Conservation (phyloP, 1,284 basidiomycete species). For the Ustilago xerochloae region DNA sequence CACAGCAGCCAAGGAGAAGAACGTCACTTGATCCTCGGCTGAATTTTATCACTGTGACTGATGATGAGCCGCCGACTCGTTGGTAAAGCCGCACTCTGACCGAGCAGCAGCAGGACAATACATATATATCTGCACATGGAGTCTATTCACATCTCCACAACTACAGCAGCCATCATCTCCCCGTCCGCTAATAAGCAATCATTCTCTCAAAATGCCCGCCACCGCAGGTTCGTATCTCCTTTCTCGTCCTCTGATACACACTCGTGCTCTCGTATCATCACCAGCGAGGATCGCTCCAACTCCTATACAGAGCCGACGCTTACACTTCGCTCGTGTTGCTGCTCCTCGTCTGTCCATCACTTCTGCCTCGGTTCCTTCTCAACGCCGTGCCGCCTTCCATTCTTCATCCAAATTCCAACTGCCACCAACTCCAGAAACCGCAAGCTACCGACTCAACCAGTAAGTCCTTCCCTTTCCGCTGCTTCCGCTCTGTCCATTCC, state of each 20-base stretch:
- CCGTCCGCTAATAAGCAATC: neutral
- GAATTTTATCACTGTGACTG: neutral
- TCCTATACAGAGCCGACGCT: conserved; percentile 1
- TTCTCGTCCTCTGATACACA: neutral
- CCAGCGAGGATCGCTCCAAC: neutral
- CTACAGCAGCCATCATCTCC: neutral
- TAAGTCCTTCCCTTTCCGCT: conserved; percentile 18
- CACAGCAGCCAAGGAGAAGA: neutral
- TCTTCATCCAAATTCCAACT: neutral
- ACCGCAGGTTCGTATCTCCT: conserved; percentile 51
- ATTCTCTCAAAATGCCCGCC: conserved; percentile 51
- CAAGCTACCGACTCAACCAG: conserved; percentile 65
- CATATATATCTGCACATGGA: neutral
- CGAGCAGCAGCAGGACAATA: neutral
- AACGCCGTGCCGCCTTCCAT: neutral
- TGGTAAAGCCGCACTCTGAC: conserved; percentile 5
- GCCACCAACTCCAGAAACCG: conserved; percentile 53
- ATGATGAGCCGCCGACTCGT: conserved; percentile 4
- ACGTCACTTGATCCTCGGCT: no score
- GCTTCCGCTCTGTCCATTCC: neutral
- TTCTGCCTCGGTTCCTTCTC: neutral
- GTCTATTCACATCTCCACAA: neutral
- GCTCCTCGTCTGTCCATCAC: neutral
- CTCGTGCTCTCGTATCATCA: neutral
- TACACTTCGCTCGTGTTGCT: conserved; percentile 6